Evolutionary conservation across 2,329 filamentous ascomycete species (phyloP).

Genomic region (Tympanopsis confertula): DNA sequence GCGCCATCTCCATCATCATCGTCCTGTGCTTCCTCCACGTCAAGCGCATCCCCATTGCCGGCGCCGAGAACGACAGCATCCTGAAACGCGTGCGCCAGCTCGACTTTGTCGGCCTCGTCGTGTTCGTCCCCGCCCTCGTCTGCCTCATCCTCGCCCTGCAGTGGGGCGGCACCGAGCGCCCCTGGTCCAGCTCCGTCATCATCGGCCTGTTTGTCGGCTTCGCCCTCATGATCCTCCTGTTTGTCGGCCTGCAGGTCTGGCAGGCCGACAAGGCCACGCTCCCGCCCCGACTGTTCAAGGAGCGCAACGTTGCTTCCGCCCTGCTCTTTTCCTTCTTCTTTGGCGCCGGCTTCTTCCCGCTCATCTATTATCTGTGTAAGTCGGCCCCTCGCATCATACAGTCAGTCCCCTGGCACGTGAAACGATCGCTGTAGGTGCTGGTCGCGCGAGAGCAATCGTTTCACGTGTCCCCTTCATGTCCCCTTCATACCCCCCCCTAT

Average conservation of each 20-base stretch:
- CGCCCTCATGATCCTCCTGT: slow-evolving; percentile 14
- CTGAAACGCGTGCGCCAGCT: slow-evolving; percentile 27
- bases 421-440: not conserved
- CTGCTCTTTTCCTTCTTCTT: slow-evolving; percentile 35
- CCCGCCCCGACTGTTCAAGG: slow-evolving; percentile 30
- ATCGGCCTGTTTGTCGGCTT: slow-evolving; percentile 21
- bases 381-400: slow-evolving; percentile 1
- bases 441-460: not conserved
- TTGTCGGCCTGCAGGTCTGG: slow-evolving; percentile 24
- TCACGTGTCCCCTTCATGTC: not conserved
- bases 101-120: slow-evolving; percentile 34
- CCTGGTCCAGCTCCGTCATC: slow-evolving; percentile 15
- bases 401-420: too few relatives aligned
- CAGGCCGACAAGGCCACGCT: slow-evolving; percentile 29
- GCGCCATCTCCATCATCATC: slow-evolving; percentile 31
- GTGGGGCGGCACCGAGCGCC: slow-evolving; percentile 22
- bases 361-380: slow-evolving; percentile 41
- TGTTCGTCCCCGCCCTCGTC: slow-evolving; percentile 38
- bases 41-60: slow-evolving; percentile 19
- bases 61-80: slow-evolving; percentile 16
- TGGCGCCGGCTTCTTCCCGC: slow-evolving; percentile 36
- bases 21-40: slow-evolving; percentile 31
- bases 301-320: slow-evolving; percentile 25
- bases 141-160: slow-evolving; percentile 39
- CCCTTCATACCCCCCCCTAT: not conserved